Base-by-base conservation (phyloP, 495 filamentous ascomycete genomes). In the Astrocystis sublimbata region DNA sequence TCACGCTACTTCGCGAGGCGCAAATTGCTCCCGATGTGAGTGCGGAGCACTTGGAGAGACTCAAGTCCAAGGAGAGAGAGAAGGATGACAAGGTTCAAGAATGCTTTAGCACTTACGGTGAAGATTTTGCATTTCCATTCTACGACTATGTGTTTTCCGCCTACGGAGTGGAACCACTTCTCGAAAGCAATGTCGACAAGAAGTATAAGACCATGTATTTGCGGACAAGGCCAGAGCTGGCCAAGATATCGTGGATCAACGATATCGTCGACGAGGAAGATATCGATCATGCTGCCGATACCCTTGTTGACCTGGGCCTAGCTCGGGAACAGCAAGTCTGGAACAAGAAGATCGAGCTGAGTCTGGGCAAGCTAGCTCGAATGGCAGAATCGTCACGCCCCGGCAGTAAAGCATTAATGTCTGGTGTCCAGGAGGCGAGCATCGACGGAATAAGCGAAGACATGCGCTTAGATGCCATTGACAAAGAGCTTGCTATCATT, bases 241-340 rank as follows among this genome's bases (percentile, higher is more conserved):
- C 86, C 40, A 90, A 89, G 66, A 73, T 97, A n/a, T 82, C 88
- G 40, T 98, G 94, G 94, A 93, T 98, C 74, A 93, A 98, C 73
- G 92, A 97, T 67, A 85, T 97, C 19, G 75, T 83, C 53, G 79
- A 84, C 21, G 88, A 92, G 69, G 79, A 86, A 56, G 84, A 94
- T 54, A 93, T 89, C 64, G 77, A 82, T 33, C 79, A 79, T 59
- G 93, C 93, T 13, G 86, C 86, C 9, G 73, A 83, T 30, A 86
- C 82, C 0, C 81, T 98, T 28, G 74, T 88, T 28, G 73, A 82
- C 9, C 75, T 90, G 4, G 92, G 89, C 9, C 73, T 85, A 35
- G 75, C 78, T 28, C 81, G 83, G 43, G 91, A 97, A 68, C 81
- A 83, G 43, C 86, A 92, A 51, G 71, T 93, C 9, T 97, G 92